Conservation (phyloP, 176 grass and related monocot species). For the Aechmea fasciata region DNA sequence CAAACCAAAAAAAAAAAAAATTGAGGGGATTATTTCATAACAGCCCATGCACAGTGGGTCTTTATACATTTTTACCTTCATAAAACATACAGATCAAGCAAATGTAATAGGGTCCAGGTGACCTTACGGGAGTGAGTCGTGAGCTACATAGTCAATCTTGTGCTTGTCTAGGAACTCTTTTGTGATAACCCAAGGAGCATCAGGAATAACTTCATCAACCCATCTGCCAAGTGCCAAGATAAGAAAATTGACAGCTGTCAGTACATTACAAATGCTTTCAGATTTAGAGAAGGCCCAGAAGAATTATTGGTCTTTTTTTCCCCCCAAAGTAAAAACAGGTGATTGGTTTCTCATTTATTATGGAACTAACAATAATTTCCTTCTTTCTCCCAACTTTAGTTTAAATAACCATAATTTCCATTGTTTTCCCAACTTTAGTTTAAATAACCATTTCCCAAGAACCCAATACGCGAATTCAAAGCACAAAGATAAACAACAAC, state of each 20-base stretch:
- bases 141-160: slow-evolving; percentile 81
- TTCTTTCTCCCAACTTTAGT: no score
- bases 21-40: no score
- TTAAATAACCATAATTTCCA: no score
- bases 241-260: background rate
- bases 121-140: slow-evolving; percentile 87
- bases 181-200: slow-evolving; percentile 86
- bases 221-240: slow-evolving; percentile 45
- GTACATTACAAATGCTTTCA: background rate
- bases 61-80: no score
- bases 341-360: no score
- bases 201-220: slow-evolving; percentile 95
- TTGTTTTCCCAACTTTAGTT: no score
- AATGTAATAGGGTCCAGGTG: slow-evolving; percentile 15
- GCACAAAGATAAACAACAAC: background rate
- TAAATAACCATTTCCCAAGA: no score
- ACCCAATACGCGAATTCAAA: background rate
- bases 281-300: background rate
- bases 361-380: no score
- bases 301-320: background rate
- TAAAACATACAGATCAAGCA: background rate
- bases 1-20: no score
- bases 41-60: no score
- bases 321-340: background rate
- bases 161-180: slow-evolving; percentile 78